These are phyloP conservation scores for Guillardia theta DNA, from an alignment of 78 protist species.

Conservation along the genomic window DNA sequence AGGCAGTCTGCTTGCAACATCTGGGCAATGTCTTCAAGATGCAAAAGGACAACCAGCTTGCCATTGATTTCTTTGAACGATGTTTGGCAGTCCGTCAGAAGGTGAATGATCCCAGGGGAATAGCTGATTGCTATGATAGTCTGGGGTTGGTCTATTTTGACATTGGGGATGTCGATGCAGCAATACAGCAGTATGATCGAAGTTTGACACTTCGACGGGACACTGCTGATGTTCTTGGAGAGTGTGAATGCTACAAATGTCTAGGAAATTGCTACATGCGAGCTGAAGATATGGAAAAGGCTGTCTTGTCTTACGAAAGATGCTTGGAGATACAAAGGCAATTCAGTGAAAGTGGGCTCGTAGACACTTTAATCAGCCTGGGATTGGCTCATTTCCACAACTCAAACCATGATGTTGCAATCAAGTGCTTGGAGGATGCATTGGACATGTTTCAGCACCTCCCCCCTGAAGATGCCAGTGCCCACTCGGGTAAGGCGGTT, in stretches of 20 bases:
- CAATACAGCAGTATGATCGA: not conserved
- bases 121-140: not conserved
- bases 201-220: not conserved
- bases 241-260: not conserved
- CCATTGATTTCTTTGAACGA: not conserved
- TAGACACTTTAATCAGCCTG: slow-evolving; percentile 5
- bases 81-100: not conserved
- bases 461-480: not conserved
- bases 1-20: slow-evolving; percentile 26
- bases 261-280: not conserved
- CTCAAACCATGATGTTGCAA: not conserved
- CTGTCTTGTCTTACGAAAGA: not conserved
- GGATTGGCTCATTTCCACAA: slow-evolving; percentile 31
- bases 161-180: not conserved
- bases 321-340: slow-evolving; percentile 8
- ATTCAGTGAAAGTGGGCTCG: not conserved
- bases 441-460: not conserved
- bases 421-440: slow-evolving; percentile 8
- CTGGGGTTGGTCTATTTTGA: not conserved
- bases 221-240: not conserved
- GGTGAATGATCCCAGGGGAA: not conserved
- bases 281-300: not conserved
- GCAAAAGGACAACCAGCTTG: slow-evolving; percentile 21
- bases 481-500: not conserved
- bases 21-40: slow-evolving; percentile 37